Base-by-base conservation (phyloP, 2,329 filamentous ascomycete species). In the Cercospora sp. region DNA sequence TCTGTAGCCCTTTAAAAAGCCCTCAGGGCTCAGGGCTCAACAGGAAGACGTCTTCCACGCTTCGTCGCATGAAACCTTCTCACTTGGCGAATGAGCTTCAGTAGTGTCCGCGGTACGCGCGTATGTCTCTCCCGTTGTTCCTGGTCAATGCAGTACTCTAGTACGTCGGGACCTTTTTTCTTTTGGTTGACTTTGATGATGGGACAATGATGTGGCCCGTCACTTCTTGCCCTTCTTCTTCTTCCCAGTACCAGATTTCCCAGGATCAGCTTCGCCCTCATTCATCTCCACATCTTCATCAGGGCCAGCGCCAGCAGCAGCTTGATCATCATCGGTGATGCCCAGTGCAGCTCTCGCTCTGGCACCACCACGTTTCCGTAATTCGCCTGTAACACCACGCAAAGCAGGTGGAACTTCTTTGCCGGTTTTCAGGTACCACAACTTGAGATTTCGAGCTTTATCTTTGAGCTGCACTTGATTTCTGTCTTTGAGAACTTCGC, bases 401-500 rank as follows among this genome's bases (percentile, higher is more conserved):
- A 97, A 81, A 73, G 95, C 95, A 74, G 91, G 93, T 0, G 93
- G 93, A 78, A 97, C 94, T 75, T 97, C 93, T 5, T 93, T 93
- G 63, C 92, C 92, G 18, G 91, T 94, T 82, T 97, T 97, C 64
- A 97, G 82, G 79, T 97, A 97, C 81, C 95, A 97, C 0, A 97
- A 82, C 79, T 97, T 97, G 60, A 97, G 81, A 72, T 97, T 97
- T 60, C 93, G 86, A 0, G 93, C 93, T 79, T 97, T 97, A 77
- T 97, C 93, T 79, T 97, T 97, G 12, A 97, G 84, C 77, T 97
- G 93, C 0, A 97, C 93, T 76, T 97, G 93, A 55, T 93, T 96
- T 36, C 93, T 87, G 77, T 97, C 93, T 73, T 94, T 94, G 20
- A 97, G 84, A 26, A 94, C 91, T 73, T 94, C 90, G 58, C 89